Evolutionary conservation across 179 eudicot genomes (phyloP).

Genomic region (Corrigiola litoralis): DNA sequence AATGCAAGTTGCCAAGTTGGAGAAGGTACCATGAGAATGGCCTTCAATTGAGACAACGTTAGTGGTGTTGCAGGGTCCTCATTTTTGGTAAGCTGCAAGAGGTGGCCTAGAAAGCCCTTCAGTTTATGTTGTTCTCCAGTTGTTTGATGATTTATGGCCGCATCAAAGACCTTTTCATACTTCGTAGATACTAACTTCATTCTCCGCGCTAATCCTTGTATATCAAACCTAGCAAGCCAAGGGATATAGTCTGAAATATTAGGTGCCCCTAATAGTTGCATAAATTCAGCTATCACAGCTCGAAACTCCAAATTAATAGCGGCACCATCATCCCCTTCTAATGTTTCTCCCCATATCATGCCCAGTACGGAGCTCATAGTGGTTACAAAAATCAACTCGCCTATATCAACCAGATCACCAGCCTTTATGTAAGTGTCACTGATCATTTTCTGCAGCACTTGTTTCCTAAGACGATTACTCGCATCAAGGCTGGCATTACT

Average conservation of each 20-base stretch:
- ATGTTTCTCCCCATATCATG: constrained; percentile 29
- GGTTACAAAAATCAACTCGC: constrained; percentile 12
- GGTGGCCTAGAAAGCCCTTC: constrained; percentile 1
- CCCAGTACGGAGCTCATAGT: constrained; percentile 13
- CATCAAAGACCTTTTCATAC: constrained; percentile 20
- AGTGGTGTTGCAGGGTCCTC: constrained; percentile 4
- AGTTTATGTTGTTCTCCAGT: neutral
- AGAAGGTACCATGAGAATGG: neutral
- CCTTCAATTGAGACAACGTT: neutral
- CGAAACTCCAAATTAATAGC: constrained; percentile 22
- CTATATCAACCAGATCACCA: constrained; percentile 21
- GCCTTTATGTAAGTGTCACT: constrained; percentile 9
- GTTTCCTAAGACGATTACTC: constrained; percentile 12
- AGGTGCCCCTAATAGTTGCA: no score
- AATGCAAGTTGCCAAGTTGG: no score
- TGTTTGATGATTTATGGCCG: constrained; percentile 4
- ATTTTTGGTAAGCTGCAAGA: constrained; percentile 5
- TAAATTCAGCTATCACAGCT: neutral
- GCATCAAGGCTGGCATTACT: constrained; percentile 25
- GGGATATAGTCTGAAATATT: constrained; percentile 47
- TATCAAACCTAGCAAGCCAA: constrained; percentile 34
- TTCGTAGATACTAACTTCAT: constrained; percentile 1
- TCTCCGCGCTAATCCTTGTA: constrained; percentile 31
- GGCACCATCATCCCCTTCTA: neutral
- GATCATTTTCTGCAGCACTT: constrained; percentile 24